Conservation (phyloP, 2,329 filamentous ascomycete genomes). For the Alternaria sp. region DNA sequence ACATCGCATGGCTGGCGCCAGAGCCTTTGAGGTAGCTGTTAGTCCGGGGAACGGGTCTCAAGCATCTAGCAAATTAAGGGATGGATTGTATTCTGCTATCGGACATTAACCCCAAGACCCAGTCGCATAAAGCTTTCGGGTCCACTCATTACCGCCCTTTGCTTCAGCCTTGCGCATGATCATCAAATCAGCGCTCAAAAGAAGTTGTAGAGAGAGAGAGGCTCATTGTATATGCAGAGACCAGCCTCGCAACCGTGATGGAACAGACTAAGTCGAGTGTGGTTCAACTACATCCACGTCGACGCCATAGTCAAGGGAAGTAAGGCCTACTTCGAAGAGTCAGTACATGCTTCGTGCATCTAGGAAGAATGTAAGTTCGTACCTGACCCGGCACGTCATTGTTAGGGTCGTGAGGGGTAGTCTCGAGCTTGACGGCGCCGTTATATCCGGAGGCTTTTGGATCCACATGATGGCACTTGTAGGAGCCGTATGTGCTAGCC, state of each 20-base stretch:
- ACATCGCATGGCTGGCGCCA: background rate
- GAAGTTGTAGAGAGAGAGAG: background rate
- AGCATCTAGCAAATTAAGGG: background rate
- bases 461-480: background rate
- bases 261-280: background rate
- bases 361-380: background rate
- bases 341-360: background rate
- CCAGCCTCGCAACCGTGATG: background rate
- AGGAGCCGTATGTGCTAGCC: conserved; percentile 2
- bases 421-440: background rate
- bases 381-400: background rate
- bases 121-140: too few species aligned
- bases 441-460: background rate
- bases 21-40: background rate
- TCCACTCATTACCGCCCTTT: background rate
- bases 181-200: background rate
- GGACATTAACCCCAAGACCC: background rate
- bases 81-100: background rate
- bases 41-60: background rate
- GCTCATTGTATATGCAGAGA: background rate
- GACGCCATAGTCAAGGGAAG: background rate
- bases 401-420: conserved; percentile 4
- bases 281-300: background rate
- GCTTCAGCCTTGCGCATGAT: background rate
- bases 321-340: background rate